These are phyloP conservation scores for Tritrichomonas foetus DNA, from an alignment of 208 protist genomes.

Conservation along the genomic window DNA sequence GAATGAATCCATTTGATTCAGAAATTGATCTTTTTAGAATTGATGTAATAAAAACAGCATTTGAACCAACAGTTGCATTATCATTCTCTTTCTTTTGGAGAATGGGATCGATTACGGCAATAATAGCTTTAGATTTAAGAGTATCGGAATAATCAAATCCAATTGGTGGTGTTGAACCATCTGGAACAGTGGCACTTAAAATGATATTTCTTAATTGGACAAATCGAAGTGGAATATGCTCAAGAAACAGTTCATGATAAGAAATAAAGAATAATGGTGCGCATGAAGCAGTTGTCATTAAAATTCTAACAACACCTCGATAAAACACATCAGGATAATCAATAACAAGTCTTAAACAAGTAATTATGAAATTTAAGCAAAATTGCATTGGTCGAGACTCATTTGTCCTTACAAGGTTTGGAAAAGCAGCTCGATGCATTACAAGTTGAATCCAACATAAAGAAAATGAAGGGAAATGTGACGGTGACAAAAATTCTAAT, in stretches of 20 bases:
- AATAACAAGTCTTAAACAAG: background rate
- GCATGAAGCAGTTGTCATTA: background rate
- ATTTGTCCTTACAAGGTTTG: background rate
- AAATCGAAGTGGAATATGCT: background rate
- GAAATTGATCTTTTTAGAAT: background rate
- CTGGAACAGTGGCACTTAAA: background rate
- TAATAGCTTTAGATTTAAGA: background rate
- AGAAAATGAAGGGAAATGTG: background rate
- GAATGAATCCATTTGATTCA: background rate
- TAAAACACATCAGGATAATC: background rate
- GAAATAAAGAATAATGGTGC: background rate
- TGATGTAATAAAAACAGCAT: background rate
- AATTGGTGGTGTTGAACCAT: background rate
- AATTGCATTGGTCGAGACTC: background rate
- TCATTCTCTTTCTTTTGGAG: background rate
- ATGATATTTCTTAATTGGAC: background rate
- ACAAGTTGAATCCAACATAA: background rate
- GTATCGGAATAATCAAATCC: background rate
- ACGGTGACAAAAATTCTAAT: background rate
- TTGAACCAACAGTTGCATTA: background rate
- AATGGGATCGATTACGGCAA: background rate
- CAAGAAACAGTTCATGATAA: background rate
- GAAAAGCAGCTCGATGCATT: background rate
- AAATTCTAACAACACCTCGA: background rate
- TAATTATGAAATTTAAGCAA: background rate